Percentiles rank a stretch among this genome's conserved stretches.
phyloP scores from a whole-genome alignment of 768 basidiomycete genomes.

The Hericium rajendrae region DNA sequence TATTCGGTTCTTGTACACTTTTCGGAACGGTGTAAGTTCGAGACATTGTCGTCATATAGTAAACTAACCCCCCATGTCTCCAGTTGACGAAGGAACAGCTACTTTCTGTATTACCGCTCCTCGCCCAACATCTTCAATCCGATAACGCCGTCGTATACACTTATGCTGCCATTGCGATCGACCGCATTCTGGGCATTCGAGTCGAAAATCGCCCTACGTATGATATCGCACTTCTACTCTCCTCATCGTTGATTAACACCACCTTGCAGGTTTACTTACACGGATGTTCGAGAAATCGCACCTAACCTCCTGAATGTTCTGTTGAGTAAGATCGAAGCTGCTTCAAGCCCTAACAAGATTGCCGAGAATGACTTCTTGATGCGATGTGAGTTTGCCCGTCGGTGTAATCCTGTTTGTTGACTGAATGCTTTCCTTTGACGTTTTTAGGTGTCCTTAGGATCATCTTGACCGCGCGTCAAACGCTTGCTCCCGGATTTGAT shows the following conservation, averaged over 20 bases:
- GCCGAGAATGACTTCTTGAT: constrained; percentile 97
- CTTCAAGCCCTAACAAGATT: constrained; percentile 78
- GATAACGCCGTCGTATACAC: constrained; percentile 89
- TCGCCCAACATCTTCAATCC: constrained; percentile 74
- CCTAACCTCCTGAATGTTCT: constrained; percentile 60
- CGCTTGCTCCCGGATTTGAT: constrained; percentile 59
- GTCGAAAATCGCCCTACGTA: constrained; percentile 41
- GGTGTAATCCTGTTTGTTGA: not conserved
- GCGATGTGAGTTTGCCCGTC: constrained; percentile 62
- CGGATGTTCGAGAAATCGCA: constrained; percentile 82
- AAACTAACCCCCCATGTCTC: not conserved
- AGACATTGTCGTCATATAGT: not conserved
- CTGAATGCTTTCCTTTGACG: not conserved
- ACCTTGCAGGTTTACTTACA: constrained; percentile 64
- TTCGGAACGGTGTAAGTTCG: constrained; percentile 84
- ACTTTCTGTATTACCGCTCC: constrained; percentile 78
- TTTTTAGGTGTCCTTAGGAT: constrained; percentile 84
- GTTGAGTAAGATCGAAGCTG: constrained; percentile 69
- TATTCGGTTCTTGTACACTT: constrained; percentile 89
- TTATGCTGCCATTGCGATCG: constrained; percentile 97
- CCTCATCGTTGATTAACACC: not conserved
- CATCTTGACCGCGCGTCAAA: constrained; percentile 79
- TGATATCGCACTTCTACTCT: not conserved
- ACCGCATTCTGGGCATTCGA: constrained; percentile 87
- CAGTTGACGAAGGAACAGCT: constrained; percentile 92